phyloP scores from a whole-genome alignment of 768 basidiomycete genomes.

The Thelephora aurantiotincta region DNA sequence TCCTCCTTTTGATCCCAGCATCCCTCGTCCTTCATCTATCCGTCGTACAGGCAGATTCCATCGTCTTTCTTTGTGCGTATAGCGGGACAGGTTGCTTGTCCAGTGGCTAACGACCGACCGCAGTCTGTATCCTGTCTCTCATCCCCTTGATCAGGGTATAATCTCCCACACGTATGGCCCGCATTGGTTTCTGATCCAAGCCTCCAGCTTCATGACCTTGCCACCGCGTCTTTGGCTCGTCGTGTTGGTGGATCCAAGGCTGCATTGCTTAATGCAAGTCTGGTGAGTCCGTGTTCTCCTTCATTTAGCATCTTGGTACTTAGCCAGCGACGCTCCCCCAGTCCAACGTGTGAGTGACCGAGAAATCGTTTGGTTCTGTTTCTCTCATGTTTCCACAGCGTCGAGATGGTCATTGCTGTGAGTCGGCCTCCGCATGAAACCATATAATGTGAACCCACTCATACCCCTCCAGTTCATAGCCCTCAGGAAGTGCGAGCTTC shows the following conservation, averaged over 20 bases:
- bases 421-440: slow-evolving; percentile 14
- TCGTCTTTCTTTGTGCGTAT: slow-evolving; percentile 49
- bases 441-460: neutral
- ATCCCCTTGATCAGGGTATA: slow-evolving; percentile 66
- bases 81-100: neutral
- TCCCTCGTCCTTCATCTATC: slow-evolving; percentile 26
- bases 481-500: slow-evolving; percentile 66
- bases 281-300: slow-evolving; percentile 29
- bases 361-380: neutral
- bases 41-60: slow-evolving; percentile 30
- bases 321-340: slow-evolving; percentile 26
- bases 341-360: slow-evolving; percentile 49
- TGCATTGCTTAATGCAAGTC: slow-evolving; percentile 68
- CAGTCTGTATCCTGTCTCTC: slow-evolving; percentile 56
- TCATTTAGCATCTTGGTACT: neutral
- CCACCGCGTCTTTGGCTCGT: slow-evolving; percentile 56
- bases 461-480: slow-evolving; percentile 50
- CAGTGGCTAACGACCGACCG: slow-evolving; percentile 1
- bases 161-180: neutral
- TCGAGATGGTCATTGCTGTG: slow-evolving; percentile 60
- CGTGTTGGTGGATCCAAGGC: slow-evolving; percentile 68
- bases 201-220: slow-evolving; percentile 58
- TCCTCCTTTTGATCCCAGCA: neutral
- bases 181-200: neutral
- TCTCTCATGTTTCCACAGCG: slow-evolving; percentile 15